Evolutionary conservation across 192 early-diverging fungal genomes (phyloP).

Genomic region (Entomortierella lignicola): DNA sequence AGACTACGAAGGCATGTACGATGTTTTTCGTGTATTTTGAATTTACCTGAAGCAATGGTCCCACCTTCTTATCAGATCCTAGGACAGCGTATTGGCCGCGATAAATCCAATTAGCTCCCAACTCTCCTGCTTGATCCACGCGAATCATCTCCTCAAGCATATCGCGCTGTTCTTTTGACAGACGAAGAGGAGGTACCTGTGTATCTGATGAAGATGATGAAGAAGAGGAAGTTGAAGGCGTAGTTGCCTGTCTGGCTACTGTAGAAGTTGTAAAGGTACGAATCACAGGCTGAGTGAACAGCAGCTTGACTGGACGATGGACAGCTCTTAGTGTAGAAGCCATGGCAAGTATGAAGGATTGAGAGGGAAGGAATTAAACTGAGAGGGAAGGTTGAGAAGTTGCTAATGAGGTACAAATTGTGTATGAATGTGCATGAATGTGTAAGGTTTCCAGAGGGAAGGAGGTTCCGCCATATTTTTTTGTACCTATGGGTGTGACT

Average conservation of each 20-base stretch:
- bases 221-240: background rate
- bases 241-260: background rate
- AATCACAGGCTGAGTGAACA: background rate
- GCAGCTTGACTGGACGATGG: background rate
- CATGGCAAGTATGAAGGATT: background rate
- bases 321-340: background rate
- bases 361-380: background rate
- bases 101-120: conserved; percentile 96
- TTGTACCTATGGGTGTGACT: background rate
- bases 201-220: conserved; percentile 4
- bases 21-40: too few species aligned
- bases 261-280: background rate
- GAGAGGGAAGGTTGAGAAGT: too few species aligned
- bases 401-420: too few species aligned
- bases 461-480: background rate
- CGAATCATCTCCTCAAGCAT: conserved; percentile 84
- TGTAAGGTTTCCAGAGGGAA: background rate
- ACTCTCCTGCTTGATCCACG: conserved; percentile 97
- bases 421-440: too few species aligned
- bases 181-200: conserved; percentile 31
- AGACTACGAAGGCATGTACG: too few species aligned
- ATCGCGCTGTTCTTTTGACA: conserved; percentile 65
- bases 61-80: conserved; percentile 72
- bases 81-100: conserved; percentile 91
- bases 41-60: conserved; percentile 73